phyloP scores from a whole-genome alignment of 805 yeast species.

The Tetrapisispora fleetii region DNA sequence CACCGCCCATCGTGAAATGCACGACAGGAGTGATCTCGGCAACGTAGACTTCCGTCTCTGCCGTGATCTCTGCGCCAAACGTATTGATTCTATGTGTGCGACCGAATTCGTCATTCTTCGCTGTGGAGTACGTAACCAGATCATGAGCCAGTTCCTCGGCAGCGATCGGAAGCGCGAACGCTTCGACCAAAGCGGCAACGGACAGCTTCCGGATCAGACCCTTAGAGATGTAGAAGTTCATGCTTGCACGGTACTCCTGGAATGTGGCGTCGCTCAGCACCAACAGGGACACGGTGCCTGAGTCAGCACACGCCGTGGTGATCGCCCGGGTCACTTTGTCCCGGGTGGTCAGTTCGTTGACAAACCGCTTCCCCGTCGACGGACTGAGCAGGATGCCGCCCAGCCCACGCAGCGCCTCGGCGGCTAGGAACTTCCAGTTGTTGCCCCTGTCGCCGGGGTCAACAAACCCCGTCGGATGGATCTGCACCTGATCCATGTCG shows the following conservation, averaged over 20 bases:
- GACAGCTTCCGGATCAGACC: constrained; percentile 27
- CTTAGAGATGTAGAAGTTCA: constrained; percentile 41
- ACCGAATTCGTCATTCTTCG: constrained; percentile 27
- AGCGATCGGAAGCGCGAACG: constrained; percentile 15
- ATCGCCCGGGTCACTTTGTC: constrained; percentile 42
- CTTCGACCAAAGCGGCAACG: constrained; percentile 24
- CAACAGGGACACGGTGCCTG: constrained; percentile 26
- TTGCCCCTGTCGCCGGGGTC: constrained; percentile 33
- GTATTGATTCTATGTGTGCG: constrained; percentile 29
- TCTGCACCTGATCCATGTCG: constrained; percentile 50
- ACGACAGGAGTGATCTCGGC: constrained; percentile 53
- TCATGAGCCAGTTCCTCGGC: constrained; percentile 19
- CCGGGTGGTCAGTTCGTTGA: constrained; percentile 45
- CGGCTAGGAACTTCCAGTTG: constrained; percentile 47
- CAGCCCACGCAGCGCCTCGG: constrained; percentile 49
- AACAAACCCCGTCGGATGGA: constrained; percentile 56
- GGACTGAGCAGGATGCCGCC: constrained; percentile 47
- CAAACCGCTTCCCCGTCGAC: constrained; percentile 38
- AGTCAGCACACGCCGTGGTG: constrained; percentile 21
- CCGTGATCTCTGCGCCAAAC: constrained; percentile 21
- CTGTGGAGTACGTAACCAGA: constrained; percentile 16
- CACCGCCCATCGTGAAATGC: constrained; percentile 64
- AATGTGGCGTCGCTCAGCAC: constrained; percentile 38
- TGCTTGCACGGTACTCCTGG: constrained; percentile 36
- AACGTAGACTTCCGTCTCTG: constrained; percentile 30